Evolutionary conservation across 305 asterid genomes (phyloP).

Genomic region (Nicotiana rustica): DNA sequence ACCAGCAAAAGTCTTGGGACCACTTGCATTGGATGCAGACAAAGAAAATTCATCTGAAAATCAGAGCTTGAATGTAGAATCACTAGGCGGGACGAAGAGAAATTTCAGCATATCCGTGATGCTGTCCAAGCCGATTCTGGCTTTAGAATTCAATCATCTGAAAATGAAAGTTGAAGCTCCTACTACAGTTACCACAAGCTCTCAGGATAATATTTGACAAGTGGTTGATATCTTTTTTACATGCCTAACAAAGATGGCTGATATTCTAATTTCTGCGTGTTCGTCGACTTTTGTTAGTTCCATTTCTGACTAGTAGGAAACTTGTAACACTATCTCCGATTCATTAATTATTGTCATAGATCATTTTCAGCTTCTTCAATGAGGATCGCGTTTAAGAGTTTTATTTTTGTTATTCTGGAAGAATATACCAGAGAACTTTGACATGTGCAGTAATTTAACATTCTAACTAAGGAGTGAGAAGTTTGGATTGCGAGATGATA

Average conservation of each 20-base stretch:
- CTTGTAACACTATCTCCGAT: not conserved
- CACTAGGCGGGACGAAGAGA: conserved; percentile 49
- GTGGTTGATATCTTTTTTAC: conserved; percentile 17
- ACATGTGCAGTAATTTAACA: not conserved
- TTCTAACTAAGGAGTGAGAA: conserved; percentile 45
- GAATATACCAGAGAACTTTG: conserved; percentile 2
- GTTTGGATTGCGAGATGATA: conserved; percentile 68
- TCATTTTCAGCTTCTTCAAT: not conserved
- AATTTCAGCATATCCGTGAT: conserved; percentile 69
- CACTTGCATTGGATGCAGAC: conserved; percentile 43
- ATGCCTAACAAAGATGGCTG: not conserved
- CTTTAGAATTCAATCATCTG: conserved; percentile 75
- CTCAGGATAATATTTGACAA: conserved; percentile 31
- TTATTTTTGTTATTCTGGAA: not conserved
- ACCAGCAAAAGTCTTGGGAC: conserved; percentile 68
- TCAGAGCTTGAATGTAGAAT: conserved; percentile 33
- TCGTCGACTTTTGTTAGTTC: not conserved
- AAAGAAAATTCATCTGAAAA: conserved; percentile 39
- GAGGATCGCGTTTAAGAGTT: not conserved
- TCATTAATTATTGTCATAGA: not conserved
- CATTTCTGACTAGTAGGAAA: not conserved
- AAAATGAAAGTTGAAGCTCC: conserved; percentile 93
- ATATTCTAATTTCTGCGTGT: conserved; percentile 12
- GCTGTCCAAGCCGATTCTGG: conserved; percentile 87
- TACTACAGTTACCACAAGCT: conserved; percentile 41